Evolutionary conservation across 2,329 filamentous ascomycete genomes (phyloP).

Genomic region (Ilyonectria destructans): DNA sequence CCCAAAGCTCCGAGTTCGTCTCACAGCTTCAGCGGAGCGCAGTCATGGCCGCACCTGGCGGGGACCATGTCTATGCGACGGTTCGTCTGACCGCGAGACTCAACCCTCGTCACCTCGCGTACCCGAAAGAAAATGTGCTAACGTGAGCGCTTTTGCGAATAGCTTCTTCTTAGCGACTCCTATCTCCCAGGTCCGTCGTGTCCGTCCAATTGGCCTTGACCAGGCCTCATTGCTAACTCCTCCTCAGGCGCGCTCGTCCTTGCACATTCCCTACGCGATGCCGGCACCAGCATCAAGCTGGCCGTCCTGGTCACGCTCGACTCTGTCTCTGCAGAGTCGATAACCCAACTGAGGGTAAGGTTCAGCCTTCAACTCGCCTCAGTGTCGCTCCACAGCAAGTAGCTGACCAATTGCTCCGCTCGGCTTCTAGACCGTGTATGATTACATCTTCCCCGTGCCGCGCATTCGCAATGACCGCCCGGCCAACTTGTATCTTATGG

Average conservation of each 20-base stretch:
- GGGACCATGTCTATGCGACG: slow-evolving; percentile 70
- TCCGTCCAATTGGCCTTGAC: slow-evolving; percentile 30
- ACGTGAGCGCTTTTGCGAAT: slow-evolving; percentile 39
- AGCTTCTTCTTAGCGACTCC: slow-evolving; percentile 93
- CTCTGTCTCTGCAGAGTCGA: slow-evolving; percentile 80
- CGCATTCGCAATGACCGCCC: slow-evolving; percentile 84
- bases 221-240: slow-evolving; percentile 28
- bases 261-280: slow-evolving; percentile 94
- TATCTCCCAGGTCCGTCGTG: slow-evolving; percentile 86
- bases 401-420: slow-evolving; percentile 28
- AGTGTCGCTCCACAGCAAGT: background rate
- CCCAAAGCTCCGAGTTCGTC: slow-evolving; percentile 41
- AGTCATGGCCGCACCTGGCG: slow-evolving; percentile 58
- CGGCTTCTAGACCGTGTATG: slow-evolving; percentile 79
- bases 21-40: slow-evolving; percentile 40
- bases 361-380: slow-evolving; percentile 19
- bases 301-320: slow-evolving; percentile 89
- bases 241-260: slow-evolving; percentile 88
- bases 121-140: slow-evolving; percentile 10
- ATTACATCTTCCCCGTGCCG: slow-evolving; percentile 89
- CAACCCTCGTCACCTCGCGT: slow-evolving; percentile 17
- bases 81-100: slow-evolving; percentile 58
- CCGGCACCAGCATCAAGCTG: slow-evolving; percentile 82
- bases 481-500: slow-evolving; percentile 92
- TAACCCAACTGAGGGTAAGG: slow-evolving; percentile 83